These are phyloP conservation scores for Pyrenophora seminiperda DNA, from an alignment of 2,329 filamentous ascomycete species.

Conservation along the genomic window DNA sequence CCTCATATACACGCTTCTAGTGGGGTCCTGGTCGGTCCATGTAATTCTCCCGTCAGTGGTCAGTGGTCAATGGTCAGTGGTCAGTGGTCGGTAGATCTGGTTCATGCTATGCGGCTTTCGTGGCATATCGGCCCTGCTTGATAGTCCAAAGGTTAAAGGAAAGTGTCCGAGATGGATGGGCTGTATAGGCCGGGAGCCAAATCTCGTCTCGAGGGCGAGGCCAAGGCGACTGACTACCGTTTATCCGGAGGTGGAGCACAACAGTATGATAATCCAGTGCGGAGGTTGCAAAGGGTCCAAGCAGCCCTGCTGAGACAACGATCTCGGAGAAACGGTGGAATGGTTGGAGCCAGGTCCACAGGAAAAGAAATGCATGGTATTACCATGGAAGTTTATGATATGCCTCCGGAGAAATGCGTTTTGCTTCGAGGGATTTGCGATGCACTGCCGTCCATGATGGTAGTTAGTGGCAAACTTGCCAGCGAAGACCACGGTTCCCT, in stretches of 20 bases:
- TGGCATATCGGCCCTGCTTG: background rate
- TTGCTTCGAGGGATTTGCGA: background rate
- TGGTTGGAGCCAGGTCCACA: background rate
- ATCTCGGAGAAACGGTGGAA: slow-evolving; percentile 5
- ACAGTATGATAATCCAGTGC: slow-evolving; percentile 1
- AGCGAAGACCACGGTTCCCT: background rate
- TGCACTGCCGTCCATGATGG: background rate
- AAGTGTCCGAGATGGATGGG: no score
- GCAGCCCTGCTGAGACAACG: slow-evolving; percentile 1
- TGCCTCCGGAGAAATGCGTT: no score
- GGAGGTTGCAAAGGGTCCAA: slow-evolving; percentile 1
- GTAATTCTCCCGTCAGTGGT: no score
- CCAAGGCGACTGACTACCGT: background rate
- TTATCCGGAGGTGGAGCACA: background rate
- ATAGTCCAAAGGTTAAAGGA: background rate
- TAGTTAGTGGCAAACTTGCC: slow-evolving; percentile 4
- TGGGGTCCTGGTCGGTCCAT: no score
- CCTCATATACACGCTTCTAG: no score
- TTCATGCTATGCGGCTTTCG: slow-evolving; percentile 10
- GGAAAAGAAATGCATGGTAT: slow-evolving; percentile 1
- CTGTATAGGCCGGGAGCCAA: background rate
- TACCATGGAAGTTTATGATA: no score
- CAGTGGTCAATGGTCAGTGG: no score
- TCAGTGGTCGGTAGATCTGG: slow-evolving; percentile 1
- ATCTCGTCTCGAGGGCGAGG: background rate